Base-by-base conservation (phyloP, 306 rosid species). In the Heteromeles arbutifolia region DNA sequence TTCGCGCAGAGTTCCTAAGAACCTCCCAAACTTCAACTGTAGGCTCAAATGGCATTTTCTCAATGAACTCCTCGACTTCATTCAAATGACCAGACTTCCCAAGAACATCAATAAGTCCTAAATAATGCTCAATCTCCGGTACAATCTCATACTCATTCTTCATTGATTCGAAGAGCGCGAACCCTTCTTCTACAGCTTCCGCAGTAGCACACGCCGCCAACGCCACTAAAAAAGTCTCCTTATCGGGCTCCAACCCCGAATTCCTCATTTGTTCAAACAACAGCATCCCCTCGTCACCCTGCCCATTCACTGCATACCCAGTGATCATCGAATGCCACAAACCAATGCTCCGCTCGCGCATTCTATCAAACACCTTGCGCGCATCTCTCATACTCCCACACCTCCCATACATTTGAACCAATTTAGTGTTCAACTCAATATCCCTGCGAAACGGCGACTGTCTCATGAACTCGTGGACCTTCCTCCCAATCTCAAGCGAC, bases 371-470 rank as follows among this genome's bases (percentile, higher is more conserved):
- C 93, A 88, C 85, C 67, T 71, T 63, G 78, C 91, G 93, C 14
- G 95, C 97, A 78, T 84, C 86, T 77, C 77, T 90, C 88, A 84
- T 48, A 54, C 90, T 86, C 72, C 95, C 96, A 61, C 93, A 88
- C 22, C 67, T 70, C 10, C 37, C 53, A 11, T 85, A 94, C 85
- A 86, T n/a, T 12, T 72, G 77, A 10, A 91, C 88, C 85, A 94
- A 78, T 32, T 82, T 81, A 65, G 86, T 75, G 57, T 65, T 73
- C 80, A 91, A 78, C 75, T 88, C 89, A 13, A 84, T 28, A 52
- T 90, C 90, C 48, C 84, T 76, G n/a, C 86, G 25, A 79, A 85
- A 83, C 14, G 64, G 69, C 3, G 93, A 82, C 22, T 80, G 83
- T 48, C 80, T 89, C 74, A 90, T 56, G 73, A 85, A 78, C 43